Evolutionary conservation across 2,329 filamentous ascomycete genomes (phyloP).

Genomic region (Sporothrix schenckii): DNA sequence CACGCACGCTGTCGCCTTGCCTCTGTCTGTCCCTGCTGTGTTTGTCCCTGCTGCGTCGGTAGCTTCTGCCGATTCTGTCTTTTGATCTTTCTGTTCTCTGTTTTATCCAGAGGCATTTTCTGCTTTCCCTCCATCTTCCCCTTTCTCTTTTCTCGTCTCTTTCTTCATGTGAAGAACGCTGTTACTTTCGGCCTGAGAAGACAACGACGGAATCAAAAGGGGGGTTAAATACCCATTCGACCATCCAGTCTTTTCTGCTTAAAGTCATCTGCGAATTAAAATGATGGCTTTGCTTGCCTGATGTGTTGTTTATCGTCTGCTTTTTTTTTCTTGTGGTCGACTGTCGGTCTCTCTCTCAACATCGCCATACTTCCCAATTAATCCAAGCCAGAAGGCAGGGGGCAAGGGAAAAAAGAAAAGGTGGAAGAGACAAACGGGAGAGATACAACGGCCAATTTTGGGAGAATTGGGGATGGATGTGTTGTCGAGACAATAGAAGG

Average conservation of each 20-base stretch:
- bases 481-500: not conserved
- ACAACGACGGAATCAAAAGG: not conserved
- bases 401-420: not conserved
- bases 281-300: not conserved
- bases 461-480: not conserved
- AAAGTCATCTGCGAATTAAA: not conserved
- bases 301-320: not conserved
- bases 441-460: not conserved
- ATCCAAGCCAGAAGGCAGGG: not conserved
- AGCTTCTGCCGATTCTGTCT: not conserved
- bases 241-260: not conserved
- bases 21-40: not conserved
- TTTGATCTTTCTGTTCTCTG: not conserved
- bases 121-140: not conserved
- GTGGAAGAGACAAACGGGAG: not conserved
- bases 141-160: not conserved
- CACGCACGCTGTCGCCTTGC: not conserved
- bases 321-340: not conserved
- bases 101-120: conserved; percentile 13
- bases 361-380: not conserved
- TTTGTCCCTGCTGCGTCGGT: not conserved
- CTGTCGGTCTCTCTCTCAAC: not conserved
- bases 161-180: not conserved
- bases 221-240: not conserved
- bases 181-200: conserved; percentile 4